A percentile compares a stretch with the other conserved stretches of the same genome.
phyloP scores from a whole-genome alignment of 768 basidiomycete genomes.

The Tylopilus sp. region DNA sequence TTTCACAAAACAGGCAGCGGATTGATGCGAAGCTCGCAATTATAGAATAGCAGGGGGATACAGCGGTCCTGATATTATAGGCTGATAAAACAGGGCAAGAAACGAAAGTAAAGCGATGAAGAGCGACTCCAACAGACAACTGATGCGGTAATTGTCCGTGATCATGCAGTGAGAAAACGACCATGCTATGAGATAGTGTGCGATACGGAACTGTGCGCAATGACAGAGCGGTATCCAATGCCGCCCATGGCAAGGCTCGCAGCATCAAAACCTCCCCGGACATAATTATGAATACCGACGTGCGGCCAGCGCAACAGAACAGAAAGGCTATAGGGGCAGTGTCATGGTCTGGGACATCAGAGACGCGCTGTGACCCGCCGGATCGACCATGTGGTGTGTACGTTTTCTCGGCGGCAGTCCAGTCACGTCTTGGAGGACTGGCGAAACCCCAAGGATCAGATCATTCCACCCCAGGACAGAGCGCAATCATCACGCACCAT shows the following conservation, averaged over 20 bases:
- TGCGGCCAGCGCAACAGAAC: constrained; percentile 17
- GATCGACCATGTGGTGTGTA: constrained; percentile 62
- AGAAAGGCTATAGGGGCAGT: constrained; percentile 45
- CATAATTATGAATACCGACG: constrained; percentile 18
- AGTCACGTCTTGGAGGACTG: constrained; percentile 46
- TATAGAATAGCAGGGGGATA: constrained; percentile 21
- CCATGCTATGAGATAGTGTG: constrained; percentile 16
- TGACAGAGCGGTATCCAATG: constrained; percentile 11
- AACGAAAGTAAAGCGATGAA: constrained; percentile 3
- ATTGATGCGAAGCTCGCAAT: constrained; percentile 14
- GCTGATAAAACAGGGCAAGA: constrained; percentile 17
- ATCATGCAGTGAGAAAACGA: constrained; percentile 7
- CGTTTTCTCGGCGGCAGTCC: constrained; percentile 58
- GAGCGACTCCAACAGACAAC: constrained; percentile 5
- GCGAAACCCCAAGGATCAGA: constrained; percentile 5
- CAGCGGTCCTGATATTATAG: constrained; percentile 25
- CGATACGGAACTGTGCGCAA: constrained; percentile 9
- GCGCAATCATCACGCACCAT: constrained; percentile 14
- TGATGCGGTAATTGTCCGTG: constrained; percentile 18
- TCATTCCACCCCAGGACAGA: constrained; percentile 11
- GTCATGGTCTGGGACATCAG: constrained; percentile 56
- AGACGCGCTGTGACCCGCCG: constrained; percentile 46
- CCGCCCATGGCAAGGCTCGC: constrained; percentile 5
- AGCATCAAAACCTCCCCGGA: constrained; percentile 18
- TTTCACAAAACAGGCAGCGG: constrained; percentile 20